These are phyloP conservation scores for Monosporozyma aquatica DNA, from an alignment of 805 yeast genomes.

Conservation along the genomic window DNA sequence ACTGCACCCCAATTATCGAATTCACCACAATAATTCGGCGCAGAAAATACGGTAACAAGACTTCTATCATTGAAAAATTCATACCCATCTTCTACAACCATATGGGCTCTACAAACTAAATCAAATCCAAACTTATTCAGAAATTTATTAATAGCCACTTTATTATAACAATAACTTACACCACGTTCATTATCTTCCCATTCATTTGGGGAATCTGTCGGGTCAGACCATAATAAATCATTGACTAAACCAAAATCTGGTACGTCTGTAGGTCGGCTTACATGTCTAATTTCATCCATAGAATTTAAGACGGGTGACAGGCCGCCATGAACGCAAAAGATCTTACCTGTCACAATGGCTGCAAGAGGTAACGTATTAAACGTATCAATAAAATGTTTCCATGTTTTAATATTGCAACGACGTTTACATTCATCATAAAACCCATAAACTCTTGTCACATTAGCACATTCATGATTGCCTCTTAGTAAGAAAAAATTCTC, in stretches of 20 bases:
- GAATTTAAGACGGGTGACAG: constrained; percentile 59
- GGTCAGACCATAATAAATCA: constrained; percentile 77
- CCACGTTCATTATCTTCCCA: constrained; percentile 82
- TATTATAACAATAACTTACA: constrained; percentile 67
- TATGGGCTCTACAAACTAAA: constrained; percentile 70
- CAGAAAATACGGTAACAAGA: constrained; percentile 67
- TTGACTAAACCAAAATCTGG: constrained; percentile 71
- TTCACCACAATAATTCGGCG: constrained; percentile 55
- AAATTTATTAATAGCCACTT: constrained; percentile 57
- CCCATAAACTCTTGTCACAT: constrained; percentile 91
- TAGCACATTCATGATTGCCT: constrained; percentile 98
- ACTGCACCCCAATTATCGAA: constrained; percentile 92
- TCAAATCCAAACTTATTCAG: constrained; percentile 59
- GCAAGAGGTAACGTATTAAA: constrained; percentile 92
- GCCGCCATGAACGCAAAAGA: constrained; percentile 83
- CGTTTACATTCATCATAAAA: constrained; percentile 96
- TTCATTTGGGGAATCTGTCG: constrained; percentile 44
- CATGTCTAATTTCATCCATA: constrained; percentile 56
- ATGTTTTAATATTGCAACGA: constrained; percentile 78
- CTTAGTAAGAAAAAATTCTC: constrained; percentile 86
- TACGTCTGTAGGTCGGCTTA: constrained; percentile 71
- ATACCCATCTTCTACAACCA: constrained; percentile 85
- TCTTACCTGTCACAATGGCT: constrained; percentile 87
- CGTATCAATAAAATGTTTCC: constrained; percentile 89
- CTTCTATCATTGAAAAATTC: constrained; percentile 67